A percentile compares a stretch with the other conserved stretches of the same genome.
These are phyloP conservation scores for Corrigiola litoralis DNA, from an alignment of 179 eudicot species.

Conservation along the genomic window DNA sequence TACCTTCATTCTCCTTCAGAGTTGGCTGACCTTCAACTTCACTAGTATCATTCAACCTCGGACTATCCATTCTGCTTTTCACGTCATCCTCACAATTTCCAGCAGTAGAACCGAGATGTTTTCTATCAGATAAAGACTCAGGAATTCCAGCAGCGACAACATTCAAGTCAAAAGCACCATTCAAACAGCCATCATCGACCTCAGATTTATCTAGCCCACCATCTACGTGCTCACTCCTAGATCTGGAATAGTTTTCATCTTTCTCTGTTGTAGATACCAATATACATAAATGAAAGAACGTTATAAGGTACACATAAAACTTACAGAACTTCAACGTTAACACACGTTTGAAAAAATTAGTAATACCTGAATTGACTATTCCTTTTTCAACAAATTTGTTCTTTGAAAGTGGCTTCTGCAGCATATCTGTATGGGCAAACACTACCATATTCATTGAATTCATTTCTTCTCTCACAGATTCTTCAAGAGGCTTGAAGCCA, in stretches of 20 bases:
- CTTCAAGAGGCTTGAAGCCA: slow-evolving; percentile 70
- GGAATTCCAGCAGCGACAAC: slow-evolving; percentile 20
- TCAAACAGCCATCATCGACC: slow-evolving; percentile 25
- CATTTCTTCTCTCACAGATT: slow-evolving; percentile 50
- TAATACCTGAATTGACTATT: slow-evolving; percentile 40
- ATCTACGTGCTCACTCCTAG: slow-evolving; percentile 11
- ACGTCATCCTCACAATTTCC: slow-evolving; percentile 20
- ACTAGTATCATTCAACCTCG: slow-evolving; percentile 3
- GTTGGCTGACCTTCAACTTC: slow-evolving; percentile 5
- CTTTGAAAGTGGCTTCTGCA: slow-evolving; percentile 52
- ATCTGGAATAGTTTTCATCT: slow-evolving; percentile 15
- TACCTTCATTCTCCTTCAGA: slow-evolving; percentile 14
- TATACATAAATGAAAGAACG: not conserved
- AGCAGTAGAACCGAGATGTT: slow-evolving; percentile 9
- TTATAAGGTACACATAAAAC: not conserved
- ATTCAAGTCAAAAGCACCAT: slow-evolving; percentile 29
- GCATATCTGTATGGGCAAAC: slow-evolving; percentile 79
- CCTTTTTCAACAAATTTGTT: slow-evolving; percentile 19
- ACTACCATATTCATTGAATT: slow-evolving; percentile 59
- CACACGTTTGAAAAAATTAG: not conserved
- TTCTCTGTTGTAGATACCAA: slow-evolving; percentile 13
- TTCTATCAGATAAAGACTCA: slow-evolving; percentile 25
- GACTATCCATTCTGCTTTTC: slow-evolving; percentile 10
- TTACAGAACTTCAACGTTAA: not conserved
- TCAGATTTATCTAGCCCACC: slow-evolving; percentile 21